phyloP scores from a whole-genome alignment of 2,329 filamentous ascomycete genomes.

The Verticillium dahliae region DNA sequence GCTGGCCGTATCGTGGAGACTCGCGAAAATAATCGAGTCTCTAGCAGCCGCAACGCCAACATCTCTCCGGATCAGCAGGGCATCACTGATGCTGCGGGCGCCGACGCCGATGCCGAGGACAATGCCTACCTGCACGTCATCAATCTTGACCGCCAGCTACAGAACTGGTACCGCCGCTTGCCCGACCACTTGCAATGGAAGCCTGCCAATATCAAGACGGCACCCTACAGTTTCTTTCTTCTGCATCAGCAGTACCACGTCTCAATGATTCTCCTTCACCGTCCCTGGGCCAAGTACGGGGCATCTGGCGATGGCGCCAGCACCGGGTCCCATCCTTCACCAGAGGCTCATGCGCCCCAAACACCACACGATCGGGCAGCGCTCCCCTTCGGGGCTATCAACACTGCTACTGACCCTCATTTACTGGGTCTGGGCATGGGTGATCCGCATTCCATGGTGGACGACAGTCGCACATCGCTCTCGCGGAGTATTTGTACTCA shows the following conservation, averaged over 20 bases:
- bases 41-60: slow-evolving; percentile 19
- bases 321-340: slow-evolving; percentile 24
- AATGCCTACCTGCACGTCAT: slow-evolving; percentile 43
- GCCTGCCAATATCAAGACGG: slow-evolving; percentile 42
- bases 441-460: slow-evolving; percentile 26
- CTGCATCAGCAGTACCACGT: slow-evolving; percentile 50
- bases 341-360: slow-evolving; percentile 12
- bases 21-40: slow-evolving; percentile 25
- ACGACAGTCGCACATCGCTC: slow-evolving; percentile 35
- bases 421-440: slow-evolving; percentile 18
- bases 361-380: slow-evolving; percentile 3
- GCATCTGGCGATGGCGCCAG: slow-evolving; percentile 23
- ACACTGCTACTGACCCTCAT: slow-evolving; percentile 6
- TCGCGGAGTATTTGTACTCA: slow-evolving; percentile 47
- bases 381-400: slow-evolving; percentile 4
- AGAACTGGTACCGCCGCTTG: slow-evolving; percentile 46
- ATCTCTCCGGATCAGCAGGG: slow-evolving; percentile 20
- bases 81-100: slow-evolving; percentile 10
- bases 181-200: slow-evolving; percentile 42
- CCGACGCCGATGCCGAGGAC: slow-evolving; percentile 29
- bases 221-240: slow-evolving; percentile 43
- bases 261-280: slow-evolving; percentile 44
- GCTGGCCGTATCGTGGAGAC: slow-evolving; percentile 44
- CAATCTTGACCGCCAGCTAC: slow-evolving; percentile 44
- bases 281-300: slow-evolving; percentile 46